Conservation (phyloP, 306 rosid genomes). For the Mimosa bimucronata region DNA sequence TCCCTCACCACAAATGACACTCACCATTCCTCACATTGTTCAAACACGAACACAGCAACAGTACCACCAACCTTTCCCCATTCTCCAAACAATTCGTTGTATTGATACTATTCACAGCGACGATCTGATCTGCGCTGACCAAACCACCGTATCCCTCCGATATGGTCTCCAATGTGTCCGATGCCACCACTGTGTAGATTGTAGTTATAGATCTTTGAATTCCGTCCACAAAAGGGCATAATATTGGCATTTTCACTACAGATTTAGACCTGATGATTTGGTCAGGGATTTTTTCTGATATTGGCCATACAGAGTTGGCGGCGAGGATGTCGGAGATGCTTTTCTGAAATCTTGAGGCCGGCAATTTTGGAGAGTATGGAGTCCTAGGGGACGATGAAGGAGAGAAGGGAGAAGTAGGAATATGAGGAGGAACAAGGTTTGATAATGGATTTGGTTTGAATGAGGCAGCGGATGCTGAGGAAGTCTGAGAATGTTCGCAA, state of each 20-base stretch:
- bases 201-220: slow-evolving; percentile 42
- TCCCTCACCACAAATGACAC: slow-evolving; percentile 57
- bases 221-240: slow-evolving; percentile 50
- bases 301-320: slow-evolving; percentile 49
- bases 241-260: slow-evolving; percentile 42
- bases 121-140: slow-evolving; percentile 45
- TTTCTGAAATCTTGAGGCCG: slow-evolving; percentile 45
- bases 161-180: slow-evolving; percentile 42
- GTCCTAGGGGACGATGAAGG: slow-evolving; percentile 53
- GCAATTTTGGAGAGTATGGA: slow-evolving; percentile 58
- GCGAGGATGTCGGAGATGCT: slow-evolving; percentile 44
- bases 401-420: slow-evolving; percentile 54
- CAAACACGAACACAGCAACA: slow-evolving; percentile 56
- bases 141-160: slow-evolving; percentile 48
- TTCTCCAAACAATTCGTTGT: slow-evolving; percentile 36
- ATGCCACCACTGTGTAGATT: slow-evolving; percentile 38
- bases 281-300: slow-evolving; percentile 29
- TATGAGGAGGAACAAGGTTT: slow-evolving; percentile 49
- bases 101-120: slow-evolving; percentile 37
- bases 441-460: slow-evolving; percentile 48
- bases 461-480: slow-evolving; percentile 2
- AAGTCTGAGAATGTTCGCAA: too few relatives aligned
- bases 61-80: slow-evolving; percentile 40
- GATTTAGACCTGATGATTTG: slow-evolving; percentile 37
- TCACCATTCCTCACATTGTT: slow-evolving; percentile 48